These are phyloP conservation scores for Sugiyamaella floridensis DNA, from an alignment of 805 yeast genomes.

Conservation along the genomic window DNA sequence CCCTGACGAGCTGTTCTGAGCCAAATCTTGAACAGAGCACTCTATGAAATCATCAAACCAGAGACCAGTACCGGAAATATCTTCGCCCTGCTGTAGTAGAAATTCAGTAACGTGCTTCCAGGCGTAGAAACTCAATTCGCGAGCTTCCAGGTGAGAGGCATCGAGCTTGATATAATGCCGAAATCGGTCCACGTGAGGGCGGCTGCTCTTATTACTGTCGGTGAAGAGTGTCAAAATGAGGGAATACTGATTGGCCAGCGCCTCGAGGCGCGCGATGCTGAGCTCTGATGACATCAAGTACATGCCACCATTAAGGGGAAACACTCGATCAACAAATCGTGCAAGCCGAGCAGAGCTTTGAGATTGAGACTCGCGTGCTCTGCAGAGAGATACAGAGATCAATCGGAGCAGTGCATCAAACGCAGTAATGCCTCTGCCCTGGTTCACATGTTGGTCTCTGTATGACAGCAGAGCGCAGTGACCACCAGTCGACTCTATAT, in stretches of 20 bases:
- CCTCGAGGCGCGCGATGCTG: conserved; percentile 1
- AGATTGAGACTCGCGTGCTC: background rate
- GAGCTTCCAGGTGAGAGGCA: conserved; percentile 2
- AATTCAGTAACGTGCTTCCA: background rate
- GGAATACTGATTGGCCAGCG: conserved; percentile 3
- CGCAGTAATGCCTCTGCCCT: background rate
- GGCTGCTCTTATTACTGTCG: background rate
- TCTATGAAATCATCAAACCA: conserved; percentile 2
- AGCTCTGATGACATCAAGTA: conserved; percentile 4
- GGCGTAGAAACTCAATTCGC: background rate
- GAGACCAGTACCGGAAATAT: background rate
- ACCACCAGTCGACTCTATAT: background rate
- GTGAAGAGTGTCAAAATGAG: conserved; percentile 1
- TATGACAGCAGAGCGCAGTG: background rate
- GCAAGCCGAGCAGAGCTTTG: background rate
- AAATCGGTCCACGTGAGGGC: conserved; percentile 2
- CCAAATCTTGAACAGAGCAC: background rate
- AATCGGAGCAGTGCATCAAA: background rate
- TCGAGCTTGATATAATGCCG: background rate
- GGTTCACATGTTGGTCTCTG: background rate
- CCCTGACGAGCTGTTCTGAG: background rate
- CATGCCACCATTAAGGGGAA: background rate
- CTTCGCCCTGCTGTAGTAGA: background rate
- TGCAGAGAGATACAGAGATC: background rate
- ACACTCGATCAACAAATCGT: background rate